Base-by-base conservation (phyloP, 2,329 filamentous ascomycete species). In the Alternaria burnsii region DNA sequence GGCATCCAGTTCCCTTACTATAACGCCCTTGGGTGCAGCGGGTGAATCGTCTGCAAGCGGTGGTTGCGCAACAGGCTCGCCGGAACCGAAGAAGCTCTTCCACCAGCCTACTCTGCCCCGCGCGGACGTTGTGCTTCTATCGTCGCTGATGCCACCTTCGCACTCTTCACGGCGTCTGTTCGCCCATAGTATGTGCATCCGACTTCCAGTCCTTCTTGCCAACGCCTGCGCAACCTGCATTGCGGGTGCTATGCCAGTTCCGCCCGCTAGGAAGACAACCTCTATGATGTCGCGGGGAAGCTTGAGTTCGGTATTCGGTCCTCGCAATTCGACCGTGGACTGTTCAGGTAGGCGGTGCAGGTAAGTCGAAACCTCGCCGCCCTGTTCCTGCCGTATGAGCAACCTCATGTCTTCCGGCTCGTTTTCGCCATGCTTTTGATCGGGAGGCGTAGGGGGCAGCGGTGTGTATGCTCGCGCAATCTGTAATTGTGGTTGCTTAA, bases 401-500 rank as follows among this genome's bases (percentile, higher is more conserved):
- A 98, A 89, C 9, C 90, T 84, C 55, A 97, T 61, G 42, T 82
- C 77, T 22, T 77, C 72, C 6, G 75, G 64, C 26, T 72, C 68
- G 32, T 78, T 73, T 8, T 68, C 67, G 8, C 66, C 65, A 24
- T 63, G 63, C 32, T 54, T 58, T 32, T 61, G 63, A n/a, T 44
- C 58, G 76, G 41, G 83, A 80, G 34, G 76, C 66, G 32, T 77
- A 3, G 88, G 85, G 0, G 93, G 94, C 0, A 99, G 82, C 0
- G 94, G 93, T 4, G 95, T 98, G 79, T 99, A 99, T 59, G 93
- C 89, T 63, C 95, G 83, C 43, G 92, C 92, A 69, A 99, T 97
- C 79, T 97, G 94, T 58, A 98, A 81, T 76, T 97, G 89, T 2
- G 95, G 95, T 80, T 98, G 95, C 81, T 97, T 97, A 74, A 97